These are phyloP conservation scores for Zygotorulaspora sp. DNA, from an alignment of 805 yeast genomes.

Conservation along the genomic window DNA sequence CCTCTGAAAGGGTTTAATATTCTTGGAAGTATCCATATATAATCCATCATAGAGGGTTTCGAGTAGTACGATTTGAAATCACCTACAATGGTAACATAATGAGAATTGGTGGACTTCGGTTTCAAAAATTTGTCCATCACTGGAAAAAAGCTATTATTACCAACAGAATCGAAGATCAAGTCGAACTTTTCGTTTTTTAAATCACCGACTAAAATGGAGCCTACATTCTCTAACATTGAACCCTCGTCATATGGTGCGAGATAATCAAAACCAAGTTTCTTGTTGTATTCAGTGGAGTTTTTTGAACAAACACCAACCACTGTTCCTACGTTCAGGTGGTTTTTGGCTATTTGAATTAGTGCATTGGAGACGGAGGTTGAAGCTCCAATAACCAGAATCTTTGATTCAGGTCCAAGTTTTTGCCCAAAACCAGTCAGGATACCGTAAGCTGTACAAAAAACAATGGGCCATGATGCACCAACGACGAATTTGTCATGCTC, in stretches of 20 bases:
- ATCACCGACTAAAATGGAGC: slow-evolving; percentile 28
- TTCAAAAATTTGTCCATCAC: slow-evolving; percentile 43
- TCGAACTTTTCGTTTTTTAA: slow-evolving; percentile 48
- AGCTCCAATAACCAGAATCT: slow-evolving; percentile 66
- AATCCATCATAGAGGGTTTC: slow-evolving; percentile 7
- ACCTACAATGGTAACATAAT: slow-evolving; percentile 55
- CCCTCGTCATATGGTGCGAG: slow-evolving; percentile 53
- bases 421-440: slow-evolving; percentile 35
- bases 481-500: slow-evolving; percentile 21
- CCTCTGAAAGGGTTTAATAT: slow-evolving; percentile 24
- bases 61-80: slow-evolving; percentile 40
- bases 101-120: slow-evolving; percentile 43
- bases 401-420: slow-evolving; percentile 40
- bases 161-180: slow-evolving; percentile 60
- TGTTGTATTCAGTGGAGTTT: slow-evolving; percentile 42
- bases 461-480: slow-evolving; percentile 56
- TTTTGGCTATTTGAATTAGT: slow-evolving; percentile 53
- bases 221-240: slow-evolving; percentile 36
- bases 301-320: slow-evolving; percentile 57
- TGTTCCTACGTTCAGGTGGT: slow-evolving; percentile 41
- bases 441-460: slow-evolving; percentile 56
- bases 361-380: slow-evolving; percentile 64
- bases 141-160: slow-evolving; percentile 48
- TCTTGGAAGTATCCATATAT: slow-evolving; percentile 14
- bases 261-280: slow-evolving; percentile 53